Percentiles rank a stretch among this genome's conserved stretches.
phyloP scores from a whole-genome alignment of 306 rosid genomes.

The Delonix regia region DNA sequence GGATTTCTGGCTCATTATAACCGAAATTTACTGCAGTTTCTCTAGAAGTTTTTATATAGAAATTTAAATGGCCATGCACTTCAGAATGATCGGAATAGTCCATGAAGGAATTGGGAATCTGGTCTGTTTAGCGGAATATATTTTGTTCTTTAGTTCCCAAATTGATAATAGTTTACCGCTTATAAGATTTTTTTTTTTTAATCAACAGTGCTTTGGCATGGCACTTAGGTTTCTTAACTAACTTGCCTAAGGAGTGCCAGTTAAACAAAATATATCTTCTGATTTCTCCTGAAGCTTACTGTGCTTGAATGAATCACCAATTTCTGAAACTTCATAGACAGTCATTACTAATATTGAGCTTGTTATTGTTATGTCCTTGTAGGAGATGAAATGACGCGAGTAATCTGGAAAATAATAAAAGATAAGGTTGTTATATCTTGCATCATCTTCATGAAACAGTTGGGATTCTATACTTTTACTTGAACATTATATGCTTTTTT shows the following conservation, averaged over 20 bases:
- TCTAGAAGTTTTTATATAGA: background rate
- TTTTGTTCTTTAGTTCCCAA: background rate
- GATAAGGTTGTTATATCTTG: constrained; percentile 50
- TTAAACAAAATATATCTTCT: background rate
- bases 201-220: background rate
- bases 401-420: constrained; percentile 58
- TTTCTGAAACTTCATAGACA: background rate
- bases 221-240: background rate
- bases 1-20: constrained; percentile 2
- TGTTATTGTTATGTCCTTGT: background rate
- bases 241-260: background rate
- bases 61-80: background rate
- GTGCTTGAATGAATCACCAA: background rate
- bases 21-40: background rate
- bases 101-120: background rate
- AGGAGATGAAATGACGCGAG: constrained; percentile 67
- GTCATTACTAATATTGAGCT: background rate
- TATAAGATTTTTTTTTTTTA: background rate
- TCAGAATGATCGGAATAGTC: background rate
- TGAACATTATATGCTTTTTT: background rate
- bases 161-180: background rate
- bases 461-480: background rate
- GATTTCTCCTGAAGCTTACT: constrained; percentile 9
- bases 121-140: background rate
- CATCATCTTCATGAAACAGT: background rate